A percentile compares a stretch with the other conserved stretches of the same genome.
Conservation (phyloP, 2,329 filamentous ascomycete species). For the Diaporthe australafricana region DNA sequence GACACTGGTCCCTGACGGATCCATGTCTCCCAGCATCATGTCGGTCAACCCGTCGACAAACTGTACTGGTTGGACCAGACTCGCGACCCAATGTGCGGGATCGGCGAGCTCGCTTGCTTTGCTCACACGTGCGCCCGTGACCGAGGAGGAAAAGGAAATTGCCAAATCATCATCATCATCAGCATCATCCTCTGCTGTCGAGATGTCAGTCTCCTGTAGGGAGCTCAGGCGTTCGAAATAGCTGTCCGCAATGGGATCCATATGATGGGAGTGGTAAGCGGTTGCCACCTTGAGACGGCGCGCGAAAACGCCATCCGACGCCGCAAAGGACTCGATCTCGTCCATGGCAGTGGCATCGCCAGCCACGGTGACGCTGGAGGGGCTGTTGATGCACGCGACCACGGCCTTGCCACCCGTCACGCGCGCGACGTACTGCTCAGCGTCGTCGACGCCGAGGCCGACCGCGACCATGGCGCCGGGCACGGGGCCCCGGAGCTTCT, state of each 20-base stretch:
- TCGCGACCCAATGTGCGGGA: neutral
- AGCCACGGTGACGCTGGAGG: conserved; percentile 49
- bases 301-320: conserved; percentile 43
- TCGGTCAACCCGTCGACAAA: neutral
- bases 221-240: too few relatives aligned
- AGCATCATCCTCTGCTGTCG: too few relatives aligned
- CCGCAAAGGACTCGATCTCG: conserved; percentile 39
- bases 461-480: conserved; percentile 27
- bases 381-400: conserved; percentile 37
- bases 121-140: neutral
- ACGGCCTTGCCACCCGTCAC: neutral
- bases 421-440: neutral
- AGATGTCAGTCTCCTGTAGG: too few relatives aligned
- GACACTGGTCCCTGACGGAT: conserved; percentile 37
- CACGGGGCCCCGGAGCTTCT: conserved; percentile 5
- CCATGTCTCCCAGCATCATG: neutral
- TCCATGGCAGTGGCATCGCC: conserved; percentile 45
- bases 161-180: neutral
- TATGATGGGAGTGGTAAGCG: conserved; percentile 48
- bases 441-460: neutral
- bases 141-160: neutral
- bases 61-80: neutral
- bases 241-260: conserved; percentile 42
- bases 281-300: conserved; percentile 42
- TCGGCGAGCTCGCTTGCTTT: neutral